Percentiles rank a stretch among this genome's conserved stretches.
Conservation (phyloP, 768 basidiomycete genomes). For the Mycena rebaudengoi region DNA sequence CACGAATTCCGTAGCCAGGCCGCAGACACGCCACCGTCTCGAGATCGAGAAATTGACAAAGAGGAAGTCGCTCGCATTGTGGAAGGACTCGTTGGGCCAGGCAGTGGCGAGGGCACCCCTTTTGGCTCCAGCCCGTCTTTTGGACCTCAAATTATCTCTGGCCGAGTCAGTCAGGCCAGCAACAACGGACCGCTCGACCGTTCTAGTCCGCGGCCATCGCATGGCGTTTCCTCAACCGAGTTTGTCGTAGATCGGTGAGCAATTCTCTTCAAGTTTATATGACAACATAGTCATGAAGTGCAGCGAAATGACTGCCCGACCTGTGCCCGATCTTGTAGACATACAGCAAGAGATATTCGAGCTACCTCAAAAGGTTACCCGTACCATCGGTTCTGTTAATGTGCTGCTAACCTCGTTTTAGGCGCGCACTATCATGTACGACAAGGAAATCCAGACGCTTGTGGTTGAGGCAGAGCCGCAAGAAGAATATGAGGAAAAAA, state of each 20-base stretch:
- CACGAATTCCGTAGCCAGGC: conserved; percentile 35
- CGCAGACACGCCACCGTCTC: conserved; percentile 44
- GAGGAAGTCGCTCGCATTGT: conserved; percentile 77
- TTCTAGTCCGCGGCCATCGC: conserved; percentile 33
- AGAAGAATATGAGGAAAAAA: conserved; percentile 70
- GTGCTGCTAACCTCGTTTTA: conserved; percentile 53
- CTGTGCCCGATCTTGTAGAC: conserved; percentile 84
- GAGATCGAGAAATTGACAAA: conserved; percentile 57
- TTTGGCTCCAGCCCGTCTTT: conserved; percentile 55
- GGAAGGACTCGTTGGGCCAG: conserved; percentile 57
- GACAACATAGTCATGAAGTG: conserved; percentile 7
- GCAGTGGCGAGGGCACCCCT: conserved; percentile 74
- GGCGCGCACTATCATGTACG: conserved; percentile 75
- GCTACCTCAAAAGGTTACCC: conserved; percentile 78
- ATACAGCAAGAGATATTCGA: conserved; percentile 92
- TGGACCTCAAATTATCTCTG: conserved; percentile 52
- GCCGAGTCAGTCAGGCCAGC: conserved; percentile 75
- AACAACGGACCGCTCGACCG: conserved; percentile 65
- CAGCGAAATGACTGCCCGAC: conserved; percentile 71
- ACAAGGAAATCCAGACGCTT: conserved; percentile 86
- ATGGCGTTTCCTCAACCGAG: conserved; percentile 53
- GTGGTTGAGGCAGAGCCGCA: conserved; percentile 64
- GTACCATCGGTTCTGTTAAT: neutral
- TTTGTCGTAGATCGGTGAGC: conserved; percentile 76
- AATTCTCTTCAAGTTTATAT: conserved; percentile 13